These are phyloP conservation scores for Penicillium pulvis DNA, from an alignment of 495 filamentous ascomycete genomes.

Conservation along the genomic window DNA sequence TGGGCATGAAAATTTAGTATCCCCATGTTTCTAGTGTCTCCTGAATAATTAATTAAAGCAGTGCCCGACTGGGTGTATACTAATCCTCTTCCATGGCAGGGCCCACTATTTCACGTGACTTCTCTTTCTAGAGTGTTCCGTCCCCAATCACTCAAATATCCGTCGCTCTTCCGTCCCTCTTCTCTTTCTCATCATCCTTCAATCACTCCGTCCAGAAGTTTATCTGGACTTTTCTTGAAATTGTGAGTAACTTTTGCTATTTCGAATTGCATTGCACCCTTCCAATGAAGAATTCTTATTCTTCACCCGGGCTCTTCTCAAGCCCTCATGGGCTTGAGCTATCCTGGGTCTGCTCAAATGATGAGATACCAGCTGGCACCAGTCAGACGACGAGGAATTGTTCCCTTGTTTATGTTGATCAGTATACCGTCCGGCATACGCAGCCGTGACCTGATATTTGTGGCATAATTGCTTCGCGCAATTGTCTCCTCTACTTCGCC, in stretches of 20 bases:
- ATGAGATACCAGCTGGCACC: slow-evolving; percentile 55
- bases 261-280: slow-evolving; percentile 4
- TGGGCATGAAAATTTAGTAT: not conserved
- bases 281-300: not conserved
- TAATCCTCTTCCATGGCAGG: not conserved
- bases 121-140: slow-evolving; percentile 51
- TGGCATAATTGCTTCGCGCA: slow-evolving; percentile 21
- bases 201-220: slow-evolving; percentile 14
- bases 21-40: not conserved
- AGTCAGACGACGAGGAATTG: slow-evolving; percentile 45
- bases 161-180: slow-evolving; percentile 12
- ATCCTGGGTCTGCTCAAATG: slow-evolving; percentile 32
- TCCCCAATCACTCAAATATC: slow-evolving; percentile 30
- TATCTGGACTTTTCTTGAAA: slow-evolving; percentile 13
- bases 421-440: slow-evolving; percentile 44
- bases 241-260: slow-evolving; percentile 23
- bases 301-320: not conserved
- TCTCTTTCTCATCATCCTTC: slow-evolving; percentile 12
- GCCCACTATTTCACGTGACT: slow-evolving; percentile 31
- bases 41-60: too few species aligned
- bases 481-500: slow-evolving; percentile 3
- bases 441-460: slow-evolving; percentile 43
- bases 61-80: too few species aligned
- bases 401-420: slow-evolving; percentile 39
- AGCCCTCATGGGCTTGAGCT: slow-evolving; percentile 3